phyloP scores from a whole-genome alignment of 129 eudicot species.

The Silybum marianum region DNA sequence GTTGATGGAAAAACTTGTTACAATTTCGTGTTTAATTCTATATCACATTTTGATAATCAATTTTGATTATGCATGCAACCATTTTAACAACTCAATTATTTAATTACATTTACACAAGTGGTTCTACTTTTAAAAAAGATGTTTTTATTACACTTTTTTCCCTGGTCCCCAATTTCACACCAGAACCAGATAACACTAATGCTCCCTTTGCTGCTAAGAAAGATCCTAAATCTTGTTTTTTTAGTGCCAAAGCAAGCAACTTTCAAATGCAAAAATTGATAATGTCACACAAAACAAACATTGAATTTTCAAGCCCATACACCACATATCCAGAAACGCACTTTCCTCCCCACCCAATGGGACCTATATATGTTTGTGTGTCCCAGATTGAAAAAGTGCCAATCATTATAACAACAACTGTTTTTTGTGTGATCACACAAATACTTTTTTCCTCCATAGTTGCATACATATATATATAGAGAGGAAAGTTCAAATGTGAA shows the following conservation, averaged over 20 bases:
- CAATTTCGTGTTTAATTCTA: background rate
- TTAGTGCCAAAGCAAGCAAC: background rate
- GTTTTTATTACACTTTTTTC: conserved; percentile 7
- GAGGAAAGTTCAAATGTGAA: too few species aligned
- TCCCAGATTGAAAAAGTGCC: conserved; percentile 13
- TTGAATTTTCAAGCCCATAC: background rate
- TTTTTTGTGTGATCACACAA: conserved; percentile 18
- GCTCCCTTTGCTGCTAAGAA: conserved; percentile 22
- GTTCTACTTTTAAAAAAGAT: conserved; percentile 28
- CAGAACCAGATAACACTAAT: conserved; percentile 4
- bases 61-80: conserved; percentile 3
- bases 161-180: conserved; percentile 28
- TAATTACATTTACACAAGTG: conserved; percentile 25
- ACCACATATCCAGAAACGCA: background rate
- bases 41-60: background rate
- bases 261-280: background rate
- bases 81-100: conserved; percentile 11
- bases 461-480: too few species aligned
- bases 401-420: conserved; percentile 11
- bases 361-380: background rate
- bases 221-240: background rate
- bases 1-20: background rate
- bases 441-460: background rate
- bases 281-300: conserved; percentile 7
- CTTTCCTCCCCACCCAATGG: conserved; percentile 2